Conservation (phyloP, 1,284 basidiomycete genomes). For the Sanghuangporus sanghuang region DNA sequence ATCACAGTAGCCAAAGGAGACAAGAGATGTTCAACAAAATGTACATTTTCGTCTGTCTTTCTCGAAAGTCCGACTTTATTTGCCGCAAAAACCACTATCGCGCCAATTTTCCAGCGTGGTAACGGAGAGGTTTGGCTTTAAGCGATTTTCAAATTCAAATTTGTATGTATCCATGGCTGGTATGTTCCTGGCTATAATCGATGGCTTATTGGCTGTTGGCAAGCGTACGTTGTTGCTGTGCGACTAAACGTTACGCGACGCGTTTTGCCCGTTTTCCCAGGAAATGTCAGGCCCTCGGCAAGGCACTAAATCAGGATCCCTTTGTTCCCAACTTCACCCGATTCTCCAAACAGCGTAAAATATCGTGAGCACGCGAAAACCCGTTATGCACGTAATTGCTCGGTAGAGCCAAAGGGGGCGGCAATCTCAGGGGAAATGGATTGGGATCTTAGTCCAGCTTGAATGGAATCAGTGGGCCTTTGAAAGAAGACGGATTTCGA, state of each 20-base stretch:
- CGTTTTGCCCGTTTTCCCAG: neutral
- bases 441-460: too few relatives aligned
- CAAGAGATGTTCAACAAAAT: neutral
- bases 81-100: neutral
- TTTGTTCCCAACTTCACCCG: neutral
- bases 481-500: too few relatives aligned
- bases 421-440: too few relatives aligned
- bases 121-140: neutral
- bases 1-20: neutral
- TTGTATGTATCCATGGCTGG: neutral
- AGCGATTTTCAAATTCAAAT: constrained; percentile 7
- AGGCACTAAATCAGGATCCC: neutral
- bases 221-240: neutral
- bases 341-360: neutral
- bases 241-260: neutral
- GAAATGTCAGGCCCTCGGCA: neutral
- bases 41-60: neutral
- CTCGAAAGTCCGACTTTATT: neutral
- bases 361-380: neutral
- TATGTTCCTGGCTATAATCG: neutral
- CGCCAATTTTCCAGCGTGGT: too few relatives aligned
- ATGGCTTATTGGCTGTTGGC: neutral
- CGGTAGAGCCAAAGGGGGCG: too few relatives aligned
- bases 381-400: neutral
- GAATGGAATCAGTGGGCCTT: too few relatives aligned